Evolutionary conservation across 2,329 filamentous ascomycete species (phyloP), one percentile per base, ranked within the genome.

Genomic region (Pleomassaria siparia): DNA sequence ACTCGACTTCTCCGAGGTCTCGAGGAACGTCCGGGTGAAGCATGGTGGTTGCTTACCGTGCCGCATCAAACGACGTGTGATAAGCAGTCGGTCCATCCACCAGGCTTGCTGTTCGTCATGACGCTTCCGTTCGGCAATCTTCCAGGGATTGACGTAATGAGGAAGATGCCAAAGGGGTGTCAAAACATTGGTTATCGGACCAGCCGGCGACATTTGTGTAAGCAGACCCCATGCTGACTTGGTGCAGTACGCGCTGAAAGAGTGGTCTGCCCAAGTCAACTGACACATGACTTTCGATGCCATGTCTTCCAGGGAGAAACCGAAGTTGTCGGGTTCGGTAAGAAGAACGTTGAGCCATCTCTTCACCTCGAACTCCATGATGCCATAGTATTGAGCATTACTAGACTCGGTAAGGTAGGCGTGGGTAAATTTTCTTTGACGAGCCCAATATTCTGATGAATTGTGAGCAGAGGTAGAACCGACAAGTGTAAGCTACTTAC

Each of bases 181-280:
- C 32, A 81, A 44, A 3, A 81, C 73, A 49, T 81, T 82, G n/a
- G 79, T 81, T 52, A 82, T 77, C 1, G 79, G 79, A 0, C 79
- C 79, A 21, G 79, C 79, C 0, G 79, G 79, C 1, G 79, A 81
- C 78, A 82, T 82, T 44, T 81, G 79, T 4, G 73, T 80, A 13
- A 82, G 66, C 1, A 81, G 68, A n/a, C 78, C 79, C 79, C 78
- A 81, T 1, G 79, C 79, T 49, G 74, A 77, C 40, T 74, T 73
- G 9, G 73, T 79, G 50, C 76, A 75, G 51, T 76, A 73, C 43
- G 73, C 66, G 60, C 77, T 80, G 30, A 78, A 58, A 33, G 63
- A 67, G 6, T 74, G 70, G 44, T 81, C 76, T 48, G 80, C 79
- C 79, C 79, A 81, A 12, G 77, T 77, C 36, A 81, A 58, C 43